Base-by-base conservation (phyloP, 768 basidiomycete genomes). In the Tephrocybe sp. region DNA sequence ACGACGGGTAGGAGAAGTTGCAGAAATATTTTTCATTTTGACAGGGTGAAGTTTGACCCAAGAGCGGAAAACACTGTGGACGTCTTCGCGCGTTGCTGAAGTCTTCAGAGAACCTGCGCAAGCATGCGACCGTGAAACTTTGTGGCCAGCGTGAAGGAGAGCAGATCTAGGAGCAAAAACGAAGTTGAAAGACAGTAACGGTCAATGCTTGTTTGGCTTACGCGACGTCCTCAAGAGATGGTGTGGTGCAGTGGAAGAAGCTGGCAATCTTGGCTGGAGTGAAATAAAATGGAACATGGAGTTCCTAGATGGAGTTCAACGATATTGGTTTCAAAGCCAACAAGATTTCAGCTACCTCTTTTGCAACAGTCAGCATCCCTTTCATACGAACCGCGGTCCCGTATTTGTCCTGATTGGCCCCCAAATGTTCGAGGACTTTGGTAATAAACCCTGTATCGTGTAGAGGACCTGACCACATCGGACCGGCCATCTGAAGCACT, bases 391-490 rank as follows among this genome's bases (percentile, higher is more conserved):
- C 58, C 13, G 80, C 76, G 0, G 95, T 98, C 9, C 87, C 86
- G 61, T 94, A 98, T 32, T 76, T 77, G 32, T 74, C 72, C 54
- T 79, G 64, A 54, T 86, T 78, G 13, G 64, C 66, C 49, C 86
- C 82, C 11, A 95, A 71, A 59, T 94, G 89, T 18, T 78, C 72
- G 25, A 97, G 71, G 12, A 96, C 85, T 54, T 81, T 80, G n/a
- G 70, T 64, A 5, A 92, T 76, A 59, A 98, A 99, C 5, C 72
- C 74, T 1, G 70, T 57, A 62, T 93, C 79, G 60, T 99, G 97
- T 19, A 99, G 68, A 1, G 87, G 82, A 1, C 87, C 94, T 5
- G 88, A 84, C 97, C 97, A 98, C 90, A 99, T 95, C 0, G 97
- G 97, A 1, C 97, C 97, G 16, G 89, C 92, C 28, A 94, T 63